Base-by-base conservation (phyloP, 1,284 basidiomycete species). In the Apiotrichum siamense region DNA sequence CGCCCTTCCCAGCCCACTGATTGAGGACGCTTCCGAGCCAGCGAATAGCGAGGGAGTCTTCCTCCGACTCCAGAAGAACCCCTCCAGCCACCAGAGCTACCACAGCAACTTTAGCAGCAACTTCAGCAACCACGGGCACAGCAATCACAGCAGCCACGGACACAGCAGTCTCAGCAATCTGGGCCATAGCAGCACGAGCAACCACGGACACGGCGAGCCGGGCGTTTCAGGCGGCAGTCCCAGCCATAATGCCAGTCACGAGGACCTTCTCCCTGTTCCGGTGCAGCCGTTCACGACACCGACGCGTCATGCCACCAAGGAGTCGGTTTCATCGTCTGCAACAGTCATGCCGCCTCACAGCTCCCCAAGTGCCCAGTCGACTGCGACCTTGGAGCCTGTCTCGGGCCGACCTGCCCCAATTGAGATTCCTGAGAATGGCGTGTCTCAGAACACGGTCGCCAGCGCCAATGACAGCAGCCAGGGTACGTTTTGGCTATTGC, bases 291-390 rank as follows among this genome's bases (percentile, higher is more conserved):
- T 63, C 27, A 54, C 56, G 11, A 58, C 63, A 2, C 61, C 63
- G 1, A 56, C 53, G 3, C 54, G 62, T 31, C 62, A 65, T 37
- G 33, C 29, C 7, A 45, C 61, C 3, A 57, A 66, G 31, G 57
- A 48, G 24, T 68, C 68, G 4, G 59, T 58, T 7, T 67, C 66
- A 10, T 67, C 64, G 7, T 44, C 64, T n/a, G 50, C 40, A n/a
- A 65, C 62, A 3, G 45, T 17, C 39, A 25, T 47, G 48, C 58
- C 44, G 7, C 24, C 44, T 3, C 24, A 18, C n/a, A 21, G 21
- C 3, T 62, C 63, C 17, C 66, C 65, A 1, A 59, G 61, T 23
- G 45, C 29, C 3, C 57, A 57, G 13, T 61, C 61, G 2, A 61
- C 51, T 13, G 2, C 57, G 9, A 20, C 20, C 57, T 61, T 20